Evolutionary conservation across 2,329 filamentous ascomycete species (phyloP).

Genomic region (Sporothrix globosa): DNA sequence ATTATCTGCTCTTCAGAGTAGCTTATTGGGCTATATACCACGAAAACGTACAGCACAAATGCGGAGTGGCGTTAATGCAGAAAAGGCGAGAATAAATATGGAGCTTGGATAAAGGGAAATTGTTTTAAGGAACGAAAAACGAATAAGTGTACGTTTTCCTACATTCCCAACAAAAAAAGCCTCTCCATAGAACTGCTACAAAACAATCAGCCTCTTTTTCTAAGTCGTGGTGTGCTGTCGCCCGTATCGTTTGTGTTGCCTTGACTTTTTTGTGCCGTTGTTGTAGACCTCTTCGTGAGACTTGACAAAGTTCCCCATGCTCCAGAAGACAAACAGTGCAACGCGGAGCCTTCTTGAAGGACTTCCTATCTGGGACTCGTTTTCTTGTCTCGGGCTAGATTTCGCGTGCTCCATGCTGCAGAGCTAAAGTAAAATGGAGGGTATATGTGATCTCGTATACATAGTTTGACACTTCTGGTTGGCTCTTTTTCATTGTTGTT

Average conservation of each 20-base stretch:
- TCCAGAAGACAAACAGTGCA: neutral
- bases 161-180: neutral
- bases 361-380: slow-evolving; percentile 27
- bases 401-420: neutral
- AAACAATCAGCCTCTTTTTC: neutral
- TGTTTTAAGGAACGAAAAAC: too few species aligned
- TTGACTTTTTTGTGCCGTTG: too few species aligned
- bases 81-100: neutral
- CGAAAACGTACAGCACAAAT: neutral
- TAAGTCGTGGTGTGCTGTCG: neutral
- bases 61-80: neutral
- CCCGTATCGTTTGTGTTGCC: neutral
- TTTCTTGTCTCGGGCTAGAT: too few species aligned
- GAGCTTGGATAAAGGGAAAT: neutral
- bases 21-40: neutral
- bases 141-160: neutral
- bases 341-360: neutral
- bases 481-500: neutral
- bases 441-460: neutral
- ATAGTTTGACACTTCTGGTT: neutral
- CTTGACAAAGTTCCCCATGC: neutral
- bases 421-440: neutral
- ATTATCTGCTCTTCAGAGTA: neutral
- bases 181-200: too few species aligned
- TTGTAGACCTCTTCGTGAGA: neutral